These are phyloP conservation scores for Lentithecium fluviatile DNA, from an alignment of 495 filamentous ascomycete species.

Conservation along the genomic window DNA sequence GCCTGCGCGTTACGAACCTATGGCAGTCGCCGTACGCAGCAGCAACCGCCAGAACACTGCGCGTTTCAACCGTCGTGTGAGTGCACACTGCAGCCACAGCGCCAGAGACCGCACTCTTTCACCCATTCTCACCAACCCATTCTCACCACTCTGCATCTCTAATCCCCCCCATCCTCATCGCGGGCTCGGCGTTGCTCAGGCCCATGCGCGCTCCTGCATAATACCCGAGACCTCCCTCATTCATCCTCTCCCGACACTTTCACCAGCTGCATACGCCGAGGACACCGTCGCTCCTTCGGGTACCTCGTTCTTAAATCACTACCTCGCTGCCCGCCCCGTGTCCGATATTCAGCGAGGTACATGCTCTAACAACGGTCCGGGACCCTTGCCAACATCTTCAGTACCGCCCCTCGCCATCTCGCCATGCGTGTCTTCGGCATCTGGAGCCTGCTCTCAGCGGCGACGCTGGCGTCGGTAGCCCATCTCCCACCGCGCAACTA, in stretches of 20 bases:
- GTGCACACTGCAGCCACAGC: not conserved
- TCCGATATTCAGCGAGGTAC: not conserved
- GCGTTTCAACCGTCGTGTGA: not conserved
- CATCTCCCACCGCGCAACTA: slow-evolving; percentile 51
- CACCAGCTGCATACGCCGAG: not conserved
- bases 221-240: not conserved
- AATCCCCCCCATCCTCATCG: not conserved
- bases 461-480: slow-evolving; percentile 33
- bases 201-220: not conserved
- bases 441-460: slow-evolving; percentile 49
- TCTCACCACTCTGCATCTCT: not conserved
- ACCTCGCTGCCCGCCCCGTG: not conserved
- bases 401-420: not conserved
- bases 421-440: slow-evolving; percentile 49
- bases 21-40: not conserved
- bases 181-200: not conserved
- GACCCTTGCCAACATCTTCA: too few relatives aligned
- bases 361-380: not conserved
- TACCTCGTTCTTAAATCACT: too few relatives aligned
- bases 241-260: not conserved
- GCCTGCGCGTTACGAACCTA: too few relatives aligned
- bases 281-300: not conserved
- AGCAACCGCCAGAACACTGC: not conserved
- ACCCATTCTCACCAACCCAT: not conserved
- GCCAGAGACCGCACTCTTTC: not conserved